Conservation (phyloP, 495 filamentous ascomycete species). For the Collariella sp. region DNA sequence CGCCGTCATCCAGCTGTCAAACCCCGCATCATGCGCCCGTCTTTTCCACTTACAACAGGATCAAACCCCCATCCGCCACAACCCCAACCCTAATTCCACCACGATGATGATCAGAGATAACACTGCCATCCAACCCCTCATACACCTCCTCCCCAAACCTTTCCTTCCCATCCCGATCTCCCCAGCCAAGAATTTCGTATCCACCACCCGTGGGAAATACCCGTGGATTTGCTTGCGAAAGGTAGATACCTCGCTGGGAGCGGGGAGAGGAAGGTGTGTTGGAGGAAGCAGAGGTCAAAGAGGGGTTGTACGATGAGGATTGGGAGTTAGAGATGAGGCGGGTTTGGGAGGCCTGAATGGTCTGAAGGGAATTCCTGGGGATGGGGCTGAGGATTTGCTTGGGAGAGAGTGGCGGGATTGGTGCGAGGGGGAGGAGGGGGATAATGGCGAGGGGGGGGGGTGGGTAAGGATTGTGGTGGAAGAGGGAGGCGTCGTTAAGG, state of each 20-base stretch:
- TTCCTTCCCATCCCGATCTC: conserved; percentile 37
- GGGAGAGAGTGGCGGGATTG: no score
- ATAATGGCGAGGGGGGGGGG: no score
- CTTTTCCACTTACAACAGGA: not conserved
- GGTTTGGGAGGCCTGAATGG: conserved; percentile 21
- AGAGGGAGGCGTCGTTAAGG: conserved; percentile 22
- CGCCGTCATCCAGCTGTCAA: conserved; percentile 63
- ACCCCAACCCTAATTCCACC: conserved; percentile 2
- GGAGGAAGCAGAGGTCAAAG: conserved; percentile 64
- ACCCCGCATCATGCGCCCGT: conserved; percentile 61
- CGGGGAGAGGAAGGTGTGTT: conserved; percentile 56
- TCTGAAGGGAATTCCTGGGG: conserved; percentile 2
- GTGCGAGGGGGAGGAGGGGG: no score
- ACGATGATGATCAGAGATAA: no score
- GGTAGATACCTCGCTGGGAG: conserved; percentile 51
- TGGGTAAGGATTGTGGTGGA: no score
- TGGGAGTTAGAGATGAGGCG: conserved; percentile 39
- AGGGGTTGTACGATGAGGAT: conserved; percentile 75
- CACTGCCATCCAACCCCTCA: conserved; percentile 25
- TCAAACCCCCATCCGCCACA: no score
- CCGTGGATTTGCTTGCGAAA: conserved; percentile 48
- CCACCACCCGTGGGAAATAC: conserved; percentile 60
- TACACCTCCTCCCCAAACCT: conserved; percentile 43
- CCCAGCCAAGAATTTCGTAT: conserved; percentile 71
- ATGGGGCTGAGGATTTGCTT: not conserved